Conservation (phyloP, 306 rosid species). For the Vicia villosa region DNA sequence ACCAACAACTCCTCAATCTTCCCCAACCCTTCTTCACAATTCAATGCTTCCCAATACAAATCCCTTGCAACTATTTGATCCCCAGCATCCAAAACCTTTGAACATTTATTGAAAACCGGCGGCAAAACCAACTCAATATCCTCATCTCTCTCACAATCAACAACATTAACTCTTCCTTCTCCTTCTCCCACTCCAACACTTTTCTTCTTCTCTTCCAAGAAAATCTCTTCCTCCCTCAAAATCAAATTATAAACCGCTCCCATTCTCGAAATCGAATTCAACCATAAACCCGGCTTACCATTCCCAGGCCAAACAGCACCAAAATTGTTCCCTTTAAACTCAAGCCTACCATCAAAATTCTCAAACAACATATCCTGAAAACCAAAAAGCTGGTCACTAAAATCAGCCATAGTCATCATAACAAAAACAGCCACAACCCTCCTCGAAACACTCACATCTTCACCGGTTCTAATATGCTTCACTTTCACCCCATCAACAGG, state of each 20-base stretch:
- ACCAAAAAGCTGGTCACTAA: constrained; percentile 73
- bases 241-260: constrained; percentile 64
- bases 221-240: constrained; percentile 74
- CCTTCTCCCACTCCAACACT: not conserved
- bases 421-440: constrained; percentile 67
- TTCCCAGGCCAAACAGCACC: constrained; percentile 73
- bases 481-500: constrained; percentile 61
- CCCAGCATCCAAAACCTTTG: constrained; percentile 55
- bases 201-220: constrained; percentile 45
- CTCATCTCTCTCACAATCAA: constrained; percentile 53
- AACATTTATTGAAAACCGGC: constrained; percentile 68
- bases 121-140: constrained; percentile 64
- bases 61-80: constrained; percentile 80
- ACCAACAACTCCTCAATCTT: constrained; percentile 60
- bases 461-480: constrained; percentile 70
- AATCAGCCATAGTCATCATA: constrained; percentile 85
- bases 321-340: constrained; percentile 63
- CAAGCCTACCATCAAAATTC: constrained; percentile 57
- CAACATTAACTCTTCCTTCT: not conserved
- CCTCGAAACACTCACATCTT: constrained; percentile 67
- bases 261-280: constrained; percentile 80
- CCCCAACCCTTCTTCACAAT: constrained; percentile 42
- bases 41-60: constrained; percentile 77
- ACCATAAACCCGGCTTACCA: constrained; percentile 84
- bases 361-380: constrained; percentile 72